These are phyloP conservation scores for Synchytrium microbalum DNA, from an alignment of 371 early-diverging fungal species.

Conservation along the genomic window DNA sequence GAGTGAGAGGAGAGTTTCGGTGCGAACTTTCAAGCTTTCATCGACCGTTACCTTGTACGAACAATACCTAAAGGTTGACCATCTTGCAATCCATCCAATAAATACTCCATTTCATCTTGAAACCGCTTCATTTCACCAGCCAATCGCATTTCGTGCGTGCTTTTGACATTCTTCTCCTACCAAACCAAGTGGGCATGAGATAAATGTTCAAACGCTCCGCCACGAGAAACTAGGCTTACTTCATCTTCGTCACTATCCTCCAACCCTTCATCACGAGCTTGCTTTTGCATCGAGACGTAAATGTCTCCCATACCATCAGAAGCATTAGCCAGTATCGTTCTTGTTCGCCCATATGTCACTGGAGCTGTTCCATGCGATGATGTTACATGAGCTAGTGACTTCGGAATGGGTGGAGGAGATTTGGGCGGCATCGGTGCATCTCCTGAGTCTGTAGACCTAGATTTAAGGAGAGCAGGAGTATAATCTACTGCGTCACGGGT, in stretches of 20 bases:
- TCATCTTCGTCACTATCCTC: conserved; percentile 30
- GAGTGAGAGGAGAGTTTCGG: neutral
- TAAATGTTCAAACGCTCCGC: neutral
- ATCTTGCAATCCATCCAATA: conserved; percentile 36
- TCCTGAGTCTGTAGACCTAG: too few relatives aligned
- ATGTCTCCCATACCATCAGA: neutral
- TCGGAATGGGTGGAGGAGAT: neutral
- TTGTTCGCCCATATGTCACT: conserved; percentile 6
- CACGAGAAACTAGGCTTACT: conserved; percentile 7
- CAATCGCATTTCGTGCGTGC: conserved; percentile 45
- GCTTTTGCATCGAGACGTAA: neutral
- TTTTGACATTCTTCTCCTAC: conserved; percentile 20
- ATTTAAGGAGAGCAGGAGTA: too few relatives aligned
- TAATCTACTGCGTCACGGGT: too few relatives aligned
- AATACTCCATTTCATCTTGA: conserved; percentile 49
- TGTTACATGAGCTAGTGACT: neutral
- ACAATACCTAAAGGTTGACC: conserved; percentile 21
- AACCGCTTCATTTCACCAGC: conserved; percentile 47
- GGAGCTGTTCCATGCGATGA: neutral
- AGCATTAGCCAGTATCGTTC: neutral
- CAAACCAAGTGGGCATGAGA: neutral
- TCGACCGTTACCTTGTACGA: conserved; percentile 20
- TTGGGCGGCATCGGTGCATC: too few relatives aligned
- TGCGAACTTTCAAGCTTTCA: neutral
- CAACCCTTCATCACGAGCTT: conserved; percentile 23